These are phyloP conservation scores for Podila clonocystis DNA, from an alignment of 192 early-diverging fungal genomes.

Conservation along the genomic window DNA sequence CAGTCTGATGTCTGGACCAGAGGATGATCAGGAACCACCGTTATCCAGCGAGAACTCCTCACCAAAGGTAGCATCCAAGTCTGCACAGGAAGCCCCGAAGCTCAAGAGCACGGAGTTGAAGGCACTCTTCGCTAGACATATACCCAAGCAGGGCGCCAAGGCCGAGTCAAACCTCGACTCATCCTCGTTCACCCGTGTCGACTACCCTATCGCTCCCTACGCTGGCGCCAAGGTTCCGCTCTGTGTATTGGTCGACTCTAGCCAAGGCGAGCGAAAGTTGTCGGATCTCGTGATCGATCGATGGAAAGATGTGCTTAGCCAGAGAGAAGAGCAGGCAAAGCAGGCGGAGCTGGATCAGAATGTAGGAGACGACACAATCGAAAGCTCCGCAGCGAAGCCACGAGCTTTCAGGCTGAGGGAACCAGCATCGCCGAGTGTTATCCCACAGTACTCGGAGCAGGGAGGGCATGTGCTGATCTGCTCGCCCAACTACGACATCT, in stretches of 20 bases:
- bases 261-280: conserved; percentile 15
- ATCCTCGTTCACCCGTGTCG: conserved; percentile 7
- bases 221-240: conserved; percentile 36
- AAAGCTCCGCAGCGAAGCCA: background rate
- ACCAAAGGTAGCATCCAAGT: background rate
- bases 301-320: conserved; percentile 20
- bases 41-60: background rate
- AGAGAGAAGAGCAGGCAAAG: conserved; percentile 8
- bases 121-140: background rate
- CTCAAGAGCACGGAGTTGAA: background rate
- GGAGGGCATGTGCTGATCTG: conserved; percentile 40
- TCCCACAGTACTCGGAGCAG: background rate
- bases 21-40: conserved; percentile 18
- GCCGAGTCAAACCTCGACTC: background rate
- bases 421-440: background rate
- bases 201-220: conserved; percentile 28
- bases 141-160: background rate
- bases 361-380: background rate
- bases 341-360: conserved; percentile 9
- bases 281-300: conserved; percentile 27
- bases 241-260: conserved; percentile 22
- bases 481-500: conserved; percentile 48
- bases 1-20: conserved; percentile 28
- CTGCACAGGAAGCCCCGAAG: background rate
- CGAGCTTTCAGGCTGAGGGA: background rate